These are phyloP conservation scores for Botryosphaeria dothidea DNA, from an alignment of 2,329 filamentous ascomycete species.

Conservation along the genomic window DNA sequence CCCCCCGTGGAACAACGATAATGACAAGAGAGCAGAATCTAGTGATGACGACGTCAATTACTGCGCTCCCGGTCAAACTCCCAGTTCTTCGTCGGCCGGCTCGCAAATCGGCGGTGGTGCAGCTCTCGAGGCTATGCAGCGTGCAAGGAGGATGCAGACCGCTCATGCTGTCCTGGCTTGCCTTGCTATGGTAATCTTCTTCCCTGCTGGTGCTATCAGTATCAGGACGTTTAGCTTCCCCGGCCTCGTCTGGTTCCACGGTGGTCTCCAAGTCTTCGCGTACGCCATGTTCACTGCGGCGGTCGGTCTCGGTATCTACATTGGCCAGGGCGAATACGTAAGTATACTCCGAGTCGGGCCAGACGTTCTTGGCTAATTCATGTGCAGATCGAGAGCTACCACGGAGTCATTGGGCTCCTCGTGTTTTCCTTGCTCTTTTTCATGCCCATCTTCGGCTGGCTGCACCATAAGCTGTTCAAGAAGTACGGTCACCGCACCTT, in stretches of 20 bases:
- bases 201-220: constrained; percentile 46
- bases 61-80: constrained; percentile 22
- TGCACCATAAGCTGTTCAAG: constrained; percentile 53
- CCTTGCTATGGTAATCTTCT: constrained; percentile 47
- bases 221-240: constrained; percentile 46
- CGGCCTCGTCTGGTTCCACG: constrained; percentile 47
- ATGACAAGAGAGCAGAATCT: constrained; percentile 29
- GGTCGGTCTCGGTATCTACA: constrained; percentile 53
- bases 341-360: constrained; percentile 17
- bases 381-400: constrained; percentile 41
- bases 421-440: constrained; percentile 52
- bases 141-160: constrained; percentile 35
- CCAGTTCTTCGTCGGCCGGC: constrained; percentile 15
- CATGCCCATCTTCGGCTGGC: constrained; percentile 50
- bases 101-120: background rate
- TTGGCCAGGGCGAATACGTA: constrained; percentile 43
- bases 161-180: constrained; percentile 47
- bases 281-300: constrained; percentile 51
- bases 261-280: constrained; percentile 49
- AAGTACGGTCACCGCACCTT: constrained; percentile 44
- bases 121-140: background rate
- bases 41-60: constrained; percentile 31
- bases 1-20: background rate
- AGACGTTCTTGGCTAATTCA: constrained; percentile 11
- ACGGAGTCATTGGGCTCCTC: constrained; percentile 54